Evolutionary conservation across 257 asterid species (phyloP).

Genomic region (Cinchona pubescens): DNA sequence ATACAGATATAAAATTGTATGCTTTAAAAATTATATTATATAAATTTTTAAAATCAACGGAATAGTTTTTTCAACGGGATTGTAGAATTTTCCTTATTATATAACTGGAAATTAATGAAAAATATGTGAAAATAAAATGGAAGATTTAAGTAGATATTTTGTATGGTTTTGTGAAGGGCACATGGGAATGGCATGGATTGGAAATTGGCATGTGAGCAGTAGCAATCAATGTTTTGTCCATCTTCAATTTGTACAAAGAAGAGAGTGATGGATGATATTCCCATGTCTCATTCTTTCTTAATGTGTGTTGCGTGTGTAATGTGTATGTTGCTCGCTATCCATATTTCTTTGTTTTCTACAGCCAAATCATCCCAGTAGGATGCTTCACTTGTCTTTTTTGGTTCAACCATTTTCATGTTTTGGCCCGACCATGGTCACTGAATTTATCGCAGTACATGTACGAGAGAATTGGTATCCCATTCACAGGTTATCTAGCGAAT

Average conservation of each 20-base stretch:
- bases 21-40: too few relatives aligned
- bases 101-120: slow-evolving; percentile 2
- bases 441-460: too few relatives aligned
- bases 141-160: neutral
- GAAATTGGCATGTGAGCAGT: slow-evolving; percentile 48
- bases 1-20: too few relatives aligned
- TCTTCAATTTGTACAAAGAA: slow-evolving; percentile 14
- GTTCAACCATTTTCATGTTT: neutral
- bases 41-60: too few relatives aligned
- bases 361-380: neutral
- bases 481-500: too few relatives aligned
- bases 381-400: neutral
- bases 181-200: slow-evolving; percentile 52
- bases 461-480: too few relatives aligned
- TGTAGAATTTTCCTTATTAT: neutral
- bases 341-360: neutral
- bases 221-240: slow-evolving; percentile 37
- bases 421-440: too few relatives aligned
- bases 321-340: neutral
- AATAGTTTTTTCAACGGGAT: too few relatives aligned
- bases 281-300: slow-evolving; percentile 5
- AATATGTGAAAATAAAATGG: neutral
- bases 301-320: neutral
- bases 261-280: slow-evolving; percentile 34
- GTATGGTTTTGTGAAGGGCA: slow-evolving; percentile 27